Evolutionary conservation across 768 basidiomycete species (phyloP), one percentile per base, ranked within the genome.

Genomic region (Butyriboletus loyo): DNA sequence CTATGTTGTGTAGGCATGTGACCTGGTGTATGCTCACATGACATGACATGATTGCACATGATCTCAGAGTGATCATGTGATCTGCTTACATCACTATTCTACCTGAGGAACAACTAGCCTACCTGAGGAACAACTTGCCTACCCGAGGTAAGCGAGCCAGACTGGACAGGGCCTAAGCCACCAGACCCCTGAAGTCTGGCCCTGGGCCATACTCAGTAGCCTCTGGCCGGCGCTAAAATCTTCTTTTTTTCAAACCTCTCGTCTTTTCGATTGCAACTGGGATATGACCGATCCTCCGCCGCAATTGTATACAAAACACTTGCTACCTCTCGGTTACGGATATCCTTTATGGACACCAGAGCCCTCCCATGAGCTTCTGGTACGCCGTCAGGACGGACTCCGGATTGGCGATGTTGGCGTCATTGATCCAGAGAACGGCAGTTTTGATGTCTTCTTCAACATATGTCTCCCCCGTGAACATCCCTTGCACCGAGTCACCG

Each of bases 361-460:
- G 6, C 64, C 65, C 49, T 69, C 9, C 57, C 46, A 48, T 7
- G 25, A 48, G 28, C 46, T 48, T 10, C 37, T 48, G 13, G 8
- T 21, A 15, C 35, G 44, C 7, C 56, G 56, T 31, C 48, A 31
- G 11, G 46, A 58, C 9, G 72, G 72, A 7, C 59, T 69, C 19
- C 61, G 49, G 35, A 69, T 73, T 27, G 72, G 73, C 4, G 72
- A 75, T 51, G 66, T 74, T 5, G 70, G 70, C 7, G 58, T 72
- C 30, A 38, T 74, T 19, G 63, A 38, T 36, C n/a, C 61, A 6
- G 59, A 58, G 14, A 58, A 61, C 30, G 73, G 72, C 27, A 59
- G 57, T 9, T 75, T 75, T 34, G 64, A 67, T 38, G 70, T 69
- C 49, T 63, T 73, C 3, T 74, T 74, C 59, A 74, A 72, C 40